A percentile compares a stretch with the other conserved stretches of the same genome.
Conservation (phyloP, 192 early-diverging fungal genomes). For the Backusella macrospora region DNA sequence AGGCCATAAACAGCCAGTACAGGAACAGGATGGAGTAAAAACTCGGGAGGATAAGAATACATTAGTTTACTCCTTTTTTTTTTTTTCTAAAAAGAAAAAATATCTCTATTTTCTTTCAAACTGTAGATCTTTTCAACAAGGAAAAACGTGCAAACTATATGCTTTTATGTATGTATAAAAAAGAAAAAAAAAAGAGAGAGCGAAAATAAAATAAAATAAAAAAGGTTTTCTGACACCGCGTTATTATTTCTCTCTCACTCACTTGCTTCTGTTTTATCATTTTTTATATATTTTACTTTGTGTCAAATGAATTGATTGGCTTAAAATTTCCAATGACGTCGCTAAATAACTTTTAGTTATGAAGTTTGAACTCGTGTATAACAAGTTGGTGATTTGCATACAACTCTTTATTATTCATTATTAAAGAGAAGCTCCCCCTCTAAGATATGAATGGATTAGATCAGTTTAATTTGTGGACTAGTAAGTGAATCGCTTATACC, state of each 20-base stretch:
- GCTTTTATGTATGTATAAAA: not conserved
- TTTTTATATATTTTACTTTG: not conserved
- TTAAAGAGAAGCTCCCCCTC: no score
- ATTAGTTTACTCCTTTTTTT: slow-evolving; percentile 34
- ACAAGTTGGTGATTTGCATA: no score
- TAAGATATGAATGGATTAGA: no score
- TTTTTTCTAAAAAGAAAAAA: not conserved
- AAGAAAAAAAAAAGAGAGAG: not conserved
- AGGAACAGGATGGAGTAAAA: slow-evolving; percentile 60
- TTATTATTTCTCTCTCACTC: not conserved
- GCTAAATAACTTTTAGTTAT: no score
- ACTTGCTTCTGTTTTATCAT: not conserved
- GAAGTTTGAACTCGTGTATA: no score
- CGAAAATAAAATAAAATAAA: not conserved
- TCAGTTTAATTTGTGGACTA: no score
- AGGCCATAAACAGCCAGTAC: slow-evolving; percentile 56
- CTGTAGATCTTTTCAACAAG: not conserved
- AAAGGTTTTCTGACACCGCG: slow-evolving; percentile 9
- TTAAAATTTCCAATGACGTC: no score
- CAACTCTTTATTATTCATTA: no score
- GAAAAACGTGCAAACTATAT: not conserved
- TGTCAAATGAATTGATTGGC: not conserved
- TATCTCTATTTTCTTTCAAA: not conserved
- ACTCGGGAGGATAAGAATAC: slow-evolving; percentile 62
- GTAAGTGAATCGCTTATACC: no score